A percentile compares a stretch with the other conserved stretches of the same genome.
These are phyloP conservation scores for Podospora pseudoanserina DNA, from an alignment of 495 filamentous ascomycete species.

Conservation along the genomic window DNA sequence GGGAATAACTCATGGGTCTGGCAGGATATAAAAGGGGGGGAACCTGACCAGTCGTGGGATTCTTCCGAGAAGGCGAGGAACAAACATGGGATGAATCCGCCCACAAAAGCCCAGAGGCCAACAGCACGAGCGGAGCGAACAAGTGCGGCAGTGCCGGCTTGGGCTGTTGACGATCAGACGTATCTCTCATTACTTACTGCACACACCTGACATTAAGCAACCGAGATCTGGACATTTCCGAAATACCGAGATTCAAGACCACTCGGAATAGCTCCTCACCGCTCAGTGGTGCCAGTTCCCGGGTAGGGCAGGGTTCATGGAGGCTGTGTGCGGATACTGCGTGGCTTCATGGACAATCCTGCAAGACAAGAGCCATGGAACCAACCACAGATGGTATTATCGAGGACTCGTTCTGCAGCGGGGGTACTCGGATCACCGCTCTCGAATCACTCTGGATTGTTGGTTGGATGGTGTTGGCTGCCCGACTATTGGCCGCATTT, in stretches of 20 bases:
- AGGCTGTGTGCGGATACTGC: not conserved
- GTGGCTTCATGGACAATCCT: not conserved
- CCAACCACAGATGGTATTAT: not conserved
- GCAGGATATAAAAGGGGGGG: not conserved
- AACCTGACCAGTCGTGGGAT: not conserved
- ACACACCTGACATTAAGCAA: not conserved
- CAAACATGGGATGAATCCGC: too few species aligned
- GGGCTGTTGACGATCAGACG: not conserved
- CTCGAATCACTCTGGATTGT: not conserved
- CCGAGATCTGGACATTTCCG: not conserved
- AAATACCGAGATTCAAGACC: not conserved
- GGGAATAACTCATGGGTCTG: not conserved
- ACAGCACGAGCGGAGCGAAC: not conserved
- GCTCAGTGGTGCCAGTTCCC: not conserved
- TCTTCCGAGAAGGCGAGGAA: not conserved
- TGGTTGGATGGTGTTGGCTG: not conserved
- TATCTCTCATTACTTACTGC: not conserved
- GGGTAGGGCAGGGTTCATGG: not conserved
- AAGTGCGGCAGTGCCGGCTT: not conserved
- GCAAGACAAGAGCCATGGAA: not conserved
- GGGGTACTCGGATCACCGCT: not conserved
- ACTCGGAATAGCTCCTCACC: constrained; percentile 1
- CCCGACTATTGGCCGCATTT: not conserved
- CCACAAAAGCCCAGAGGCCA: too few species aligned
- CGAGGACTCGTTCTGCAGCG: not conserved